Evolutionary conservation across 2,329 filamentous ascomycete species (phyloP).

Genomic region (Eutypella sp.): DNA sequence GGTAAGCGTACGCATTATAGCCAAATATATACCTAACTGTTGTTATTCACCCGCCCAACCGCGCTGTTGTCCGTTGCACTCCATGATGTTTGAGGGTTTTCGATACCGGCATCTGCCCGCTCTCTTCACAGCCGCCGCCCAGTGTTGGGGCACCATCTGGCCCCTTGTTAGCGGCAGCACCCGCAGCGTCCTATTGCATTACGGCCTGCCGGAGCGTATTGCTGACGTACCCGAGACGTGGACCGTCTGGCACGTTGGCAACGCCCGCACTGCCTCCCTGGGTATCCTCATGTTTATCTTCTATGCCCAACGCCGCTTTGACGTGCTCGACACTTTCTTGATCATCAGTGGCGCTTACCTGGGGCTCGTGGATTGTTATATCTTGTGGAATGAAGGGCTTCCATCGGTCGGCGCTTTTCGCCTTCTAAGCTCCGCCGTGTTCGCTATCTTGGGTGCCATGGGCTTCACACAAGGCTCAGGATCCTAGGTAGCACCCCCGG

Average conservation of each 20-base stretch:
- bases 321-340: conserved; percentile 14
- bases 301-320: conserved; percentile 13
- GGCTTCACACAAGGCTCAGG: background rate
- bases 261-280: conserved; percentile 14
- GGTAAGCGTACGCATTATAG: too few relatives aligned
- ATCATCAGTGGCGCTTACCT: conserved; percentile 10
- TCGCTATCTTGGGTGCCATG: conserved; percentile 9
- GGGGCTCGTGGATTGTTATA: conserved; percentile 9
- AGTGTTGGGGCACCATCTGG: conserved; percentile 12
- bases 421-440: conserved; percentile 8
- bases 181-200: conserved; percentile 12
- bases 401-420: conserved; percentile 8
- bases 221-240: conserved; percentile 14
- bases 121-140: conserved; percentile 11
- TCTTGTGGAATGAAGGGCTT: conserved; percentile 11
- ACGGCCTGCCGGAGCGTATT: conserved; percentile 10
- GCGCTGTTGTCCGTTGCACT: too few relatives aligned
- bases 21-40: too few relatives aligned
- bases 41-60: too few relatives aligned
- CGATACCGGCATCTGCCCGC: conserved; percentile 11
- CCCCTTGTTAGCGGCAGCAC: conserved; percentile 11
- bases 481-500: too few relatives aligned
- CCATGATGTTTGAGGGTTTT: conserved; percentile 10
- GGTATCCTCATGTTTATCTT: conserved; percentile 17
- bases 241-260: conserved; percentile 11